phyloP scores from a whole-genome alignment of 352 stramenopile genomes.

The Phytophthora sp. region DNA sequence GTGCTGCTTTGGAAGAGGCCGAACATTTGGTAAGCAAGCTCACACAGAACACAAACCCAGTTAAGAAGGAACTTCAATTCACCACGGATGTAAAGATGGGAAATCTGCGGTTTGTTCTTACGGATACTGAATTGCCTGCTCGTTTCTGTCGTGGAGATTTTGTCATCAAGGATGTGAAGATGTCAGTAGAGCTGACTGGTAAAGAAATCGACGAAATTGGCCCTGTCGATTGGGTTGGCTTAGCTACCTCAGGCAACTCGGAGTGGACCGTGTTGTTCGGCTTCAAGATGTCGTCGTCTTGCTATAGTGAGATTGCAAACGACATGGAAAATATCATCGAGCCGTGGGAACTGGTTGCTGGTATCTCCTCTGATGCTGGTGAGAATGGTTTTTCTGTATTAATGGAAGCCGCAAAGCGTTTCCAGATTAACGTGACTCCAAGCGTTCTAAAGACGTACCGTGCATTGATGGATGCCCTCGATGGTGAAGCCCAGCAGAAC shows the following conservation, averaged over 20 bases:
- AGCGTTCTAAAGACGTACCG: slow-evolving; percentile 79
- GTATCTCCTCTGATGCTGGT: slow-evolving; percentile 53
- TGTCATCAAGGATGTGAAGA: slow-evolving; percentile 65
- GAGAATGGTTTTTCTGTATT: slow-evolving; percentile 71
- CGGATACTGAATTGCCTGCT: slow-evolving; percentile 58
- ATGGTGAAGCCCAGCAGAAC: slow-evolving; percentile 65
- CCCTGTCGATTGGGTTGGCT: slow-evolving; percentile 53
- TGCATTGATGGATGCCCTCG: slow-evolving; percentile 78
- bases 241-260: slow-evolving; percentile 61
- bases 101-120: slow-evolving; percentile 67
- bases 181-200: slow-evolving; percentile 55
- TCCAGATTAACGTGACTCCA: slow-evolving; percentile 81
- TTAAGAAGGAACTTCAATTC: slow-evolving; percentile 66
- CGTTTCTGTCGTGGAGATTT: slow-evolving; percentile 67
- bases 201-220: slow-evolving; percentile 63
- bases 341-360: slow-evolving; percentile 68
- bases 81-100: slow-evolving; percentile 70
- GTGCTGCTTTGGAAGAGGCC: slow-evolving; percentile 51
- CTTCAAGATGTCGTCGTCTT: slow-evolving; percentile 71
- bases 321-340: slow-evolving; percentile 80
- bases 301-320: slow-evolving; percentile 70
- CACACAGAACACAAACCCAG: slow-evolving; percentile 37
- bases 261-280: slow-evolving; percentile 70
- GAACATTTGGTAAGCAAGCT: slow-evolving; percentile 62
- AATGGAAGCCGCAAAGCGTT: slow-evolving; percentile 68